Evolutionary conservation across 371 early-diverging fungal species (phyloP), one percentile per base, ranked within the genome.

Genomic region (Apophysomyces elegans): DNA sequence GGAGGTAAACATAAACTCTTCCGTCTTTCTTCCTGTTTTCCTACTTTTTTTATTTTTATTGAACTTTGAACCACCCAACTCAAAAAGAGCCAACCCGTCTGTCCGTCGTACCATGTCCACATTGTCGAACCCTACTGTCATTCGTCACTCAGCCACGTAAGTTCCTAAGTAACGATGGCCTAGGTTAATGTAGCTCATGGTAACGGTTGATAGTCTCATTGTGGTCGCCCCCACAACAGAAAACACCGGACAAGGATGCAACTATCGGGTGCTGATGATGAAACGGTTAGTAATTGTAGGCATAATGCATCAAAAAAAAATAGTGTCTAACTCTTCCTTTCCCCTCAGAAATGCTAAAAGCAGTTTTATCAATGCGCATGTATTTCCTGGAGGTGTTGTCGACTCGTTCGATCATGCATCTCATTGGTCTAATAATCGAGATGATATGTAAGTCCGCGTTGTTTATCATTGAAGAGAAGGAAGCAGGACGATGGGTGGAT

Each of bases 351-450:
- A 84, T 68, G 84, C 79, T 14, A 71, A 72, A 47, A 84, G 88
- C 45, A 84, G 80, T 56, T 84, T 86, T 62, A 75, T 84, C 26
- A 74, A 84, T 71, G 85, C 84, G 5, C 84, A 87, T 65, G 84
- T 86, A 7, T 84, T 84, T 58, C 86, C 86, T 41, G 85, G 86
- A 59, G 91, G 91, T 43, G 83, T 85, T 5, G 77, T 90, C 4
- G 91, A 91, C 68, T 47, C 71, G 37, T 67, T 72, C 36, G 91
- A 91, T 59, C 66, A 76, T 43, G 77, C 76, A 58, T 63, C 76
- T 7, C 44, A 72, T 9, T 83, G 86, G 85, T 64, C 66, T 18
- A 54, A 67, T 39, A 14, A 72, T 1, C 32, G 26, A 60, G 58
- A 64, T 14, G 47, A 58, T 36, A n/a, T 58, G 26, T 18, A 21